Evolutionary conservation across 1,139 yeast genomes (phyloP), one percentile per base, ranked within the genome.

Genomic region (Zygosaccharomyces sapae): DNA sequence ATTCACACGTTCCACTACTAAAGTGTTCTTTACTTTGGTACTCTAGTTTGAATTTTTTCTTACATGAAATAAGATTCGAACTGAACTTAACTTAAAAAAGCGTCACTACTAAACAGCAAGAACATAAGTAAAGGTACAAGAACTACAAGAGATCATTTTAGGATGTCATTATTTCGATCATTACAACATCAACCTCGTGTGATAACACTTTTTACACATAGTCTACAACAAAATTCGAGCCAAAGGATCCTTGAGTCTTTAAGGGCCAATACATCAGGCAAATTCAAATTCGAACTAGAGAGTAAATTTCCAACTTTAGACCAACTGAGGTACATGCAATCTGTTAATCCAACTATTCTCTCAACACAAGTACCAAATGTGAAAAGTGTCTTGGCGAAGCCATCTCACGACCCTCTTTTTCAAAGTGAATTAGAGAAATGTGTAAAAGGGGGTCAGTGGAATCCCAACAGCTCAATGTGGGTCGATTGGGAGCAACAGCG

Each of bases 401-500:
- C 50, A 18, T 45, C 61, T 4, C 51, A 47, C 27, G 53, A 56
- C 42, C 43, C 55, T 2, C 36, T 58, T 9, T 62, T 59, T 48
- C 57, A 58, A 8, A 47, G 55, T 20, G 46, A 53, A 9, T 45
- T 62, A 37, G 43, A 45, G 25, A 52, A 56, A 5, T 53, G 59
- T 33, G 55, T 53, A 20, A 37, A 44, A 9, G 40, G 40, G 24
- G 58, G 57, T 2, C 24, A 45, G 18, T 62, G 66, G 66, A 55
- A 54, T 35, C 44, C 53, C 5, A 31, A 49, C 18, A 40, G 52
- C 4, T 45, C 63, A 5, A 43, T 62, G 25, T 61, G 64, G 63
- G 58, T 62, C 5, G 66, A 62, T 43, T 62, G 66, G 66, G 66
- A 62, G 50, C 55, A 51, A 33, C 53, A 52, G 42, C 41, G 39